A percentile compares a stretch with the other conserved stretches of the same genome.
Evolutionary conservation across 2,329 filamentous ascomycete species (phyloP).

Genomic region (Xylariales sp.): DNA sequence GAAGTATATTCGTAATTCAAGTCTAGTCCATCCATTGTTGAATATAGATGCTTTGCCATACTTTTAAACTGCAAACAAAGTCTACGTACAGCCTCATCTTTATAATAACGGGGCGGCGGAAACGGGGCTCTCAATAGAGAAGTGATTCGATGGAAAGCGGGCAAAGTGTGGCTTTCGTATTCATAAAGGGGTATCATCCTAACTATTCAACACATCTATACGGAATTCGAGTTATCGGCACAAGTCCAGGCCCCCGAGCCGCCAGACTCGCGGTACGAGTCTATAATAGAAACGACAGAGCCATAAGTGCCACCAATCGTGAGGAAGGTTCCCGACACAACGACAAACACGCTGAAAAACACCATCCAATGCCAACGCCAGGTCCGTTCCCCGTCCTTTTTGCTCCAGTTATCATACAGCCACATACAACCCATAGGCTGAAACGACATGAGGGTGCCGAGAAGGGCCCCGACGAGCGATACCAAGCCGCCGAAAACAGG

Average conservation of each 20-base stretch:
- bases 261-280: constrained; percentile 51
- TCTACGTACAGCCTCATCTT: too few species aligned
- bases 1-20: too few species aligned
- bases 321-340: constrained; percentile 54
- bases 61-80: too few species aligned
- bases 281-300: constrained; percentile 54
- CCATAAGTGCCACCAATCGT: constrained; percentile 60
- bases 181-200: too few species aligned
- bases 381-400: constrained; percentile 36
- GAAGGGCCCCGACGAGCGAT: constrained; percentile 48
- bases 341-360: constrained; percentile 48
- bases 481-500: constrained; percentile 48
- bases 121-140: too few species aligned
- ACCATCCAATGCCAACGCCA: constrained; percentile 39
- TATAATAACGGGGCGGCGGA: too few species aligned
- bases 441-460: constrained; percentile 46
- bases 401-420: constrained; percentile 56
- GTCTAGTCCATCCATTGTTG: too few species aligned
- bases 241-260: constrained; percentile 57
- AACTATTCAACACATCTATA: constrained; percentile 53
- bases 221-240: constrained; percentile 54
- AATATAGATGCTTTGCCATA: too few species aligned
- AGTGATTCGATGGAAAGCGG: too few species aligned
- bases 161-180: too few species aligned
- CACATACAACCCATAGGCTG: constrained; percentile 55